Percentiles rank a stretch among this genome's conserved stretches.
phyloP scores from a whole-genome alignment of 108 stramenopile genomes.

The Aurantiochytrium sp. region DNA sequence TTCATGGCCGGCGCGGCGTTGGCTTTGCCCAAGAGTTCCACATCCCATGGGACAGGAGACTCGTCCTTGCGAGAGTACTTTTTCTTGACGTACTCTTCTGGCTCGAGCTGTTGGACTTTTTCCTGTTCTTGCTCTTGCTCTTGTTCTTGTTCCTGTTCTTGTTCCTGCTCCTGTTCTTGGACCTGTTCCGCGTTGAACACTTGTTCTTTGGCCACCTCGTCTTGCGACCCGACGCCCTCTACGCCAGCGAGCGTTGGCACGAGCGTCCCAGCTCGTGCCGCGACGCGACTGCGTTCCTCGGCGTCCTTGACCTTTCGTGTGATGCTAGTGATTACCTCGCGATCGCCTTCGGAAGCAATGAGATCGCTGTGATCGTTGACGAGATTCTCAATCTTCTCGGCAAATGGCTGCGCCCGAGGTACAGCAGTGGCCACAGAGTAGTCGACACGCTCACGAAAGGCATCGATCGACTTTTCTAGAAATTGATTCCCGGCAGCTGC shows the following conservation, averaged over 20 bases:
- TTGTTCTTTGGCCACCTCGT: slow-evolving; percentile 9
- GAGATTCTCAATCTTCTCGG: slow-evolving; percentile 69
- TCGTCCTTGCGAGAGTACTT: background rate
- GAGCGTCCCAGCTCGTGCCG: background rate
- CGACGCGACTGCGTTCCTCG: slow-evolving; percentile 60
- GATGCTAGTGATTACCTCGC: slow-evolving; percentile 80
- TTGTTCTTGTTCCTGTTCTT: slow-evolving; percentile 7
- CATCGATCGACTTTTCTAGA: slow-evolving; percentile 55
- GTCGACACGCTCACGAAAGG: slow-evolving; percentile 87
- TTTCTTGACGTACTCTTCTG: slow-evolving; percentile 11
- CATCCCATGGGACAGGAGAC: background rate
- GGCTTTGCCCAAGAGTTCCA: background rate
- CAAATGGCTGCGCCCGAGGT: slow-evolving; percentile 68
- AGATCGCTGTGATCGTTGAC: slow-evolving; percentile 67
- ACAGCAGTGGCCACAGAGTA: slow-evolving; percentile 88
- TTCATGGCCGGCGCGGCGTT: background rate
- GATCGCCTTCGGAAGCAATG: slow-evolving; percentile 69
- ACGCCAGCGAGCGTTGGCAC: slow-evolving; percentile 9
- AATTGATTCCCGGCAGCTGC: background rate
- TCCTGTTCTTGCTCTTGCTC: slow-evolving; percentile 19
- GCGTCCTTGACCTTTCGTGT: slow-evolving; percentile 79
- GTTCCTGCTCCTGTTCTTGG: slow-evolving; percentile 17
- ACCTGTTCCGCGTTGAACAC: background rate
- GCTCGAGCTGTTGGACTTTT: background rate
- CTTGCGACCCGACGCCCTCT: background rate